These are phyloP conservation scores for Talaromyces sp. DNA, from an alignment of 2,329 filamentous ascomycete genomes.

Conservation along the genomic window DNA sequence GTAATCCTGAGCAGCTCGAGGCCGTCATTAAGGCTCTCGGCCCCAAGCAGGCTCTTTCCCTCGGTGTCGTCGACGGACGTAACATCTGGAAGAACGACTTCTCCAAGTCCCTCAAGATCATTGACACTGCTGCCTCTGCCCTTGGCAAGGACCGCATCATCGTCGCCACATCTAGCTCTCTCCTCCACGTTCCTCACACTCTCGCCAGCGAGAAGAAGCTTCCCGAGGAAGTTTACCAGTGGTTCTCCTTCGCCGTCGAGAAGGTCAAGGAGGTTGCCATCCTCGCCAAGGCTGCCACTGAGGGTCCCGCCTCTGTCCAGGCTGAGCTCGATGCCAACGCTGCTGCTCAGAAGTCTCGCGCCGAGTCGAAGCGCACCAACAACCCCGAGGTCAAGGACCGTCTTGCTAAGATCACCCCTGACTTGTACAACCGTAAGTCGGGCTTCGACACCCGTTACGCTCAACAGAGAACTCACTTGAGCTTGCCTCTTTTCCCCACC, in stretches of 20 bases:
- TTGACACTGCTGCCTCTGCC: conserved; percentile 88
- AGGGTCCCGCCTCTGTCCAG: conserved; percentile 80
- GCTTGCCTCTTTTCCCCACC: conserved; percentile 94
- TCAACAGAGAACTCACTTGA: conserved; percentile 87
- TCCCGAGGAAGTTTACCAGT: conserved; percentile 85
- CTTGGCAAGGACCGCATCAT: conserved; percentile 97
- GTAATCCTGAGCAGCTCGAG: conserved; percentile 95
- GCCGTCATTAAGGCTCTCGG: conserved; percentile 78
- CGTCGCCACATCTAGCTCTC: conserved; percentile 92
- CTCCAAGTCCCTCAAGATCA: conserved; percentile 85
- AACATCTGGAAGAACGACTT: conserved; percentile 99
- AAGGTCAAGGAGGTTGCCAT: conserved; percentile 87
- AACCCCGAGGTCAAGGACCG: conserved; percentile 96
- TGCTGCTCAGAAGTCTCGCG: conserved; percentile 86
- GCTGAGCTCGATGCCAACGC: conserved; percentile 94
- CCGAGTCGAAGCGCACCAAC: conserved; percentile 92
- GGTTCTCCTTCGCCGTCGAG: conserved; percentile 97
- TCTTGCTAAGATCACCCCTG: conserved; percentile 77
- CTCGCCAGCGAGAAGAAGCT: conserved; percentile 98
- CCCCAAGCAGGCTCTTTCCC: conserved; percentile 84
- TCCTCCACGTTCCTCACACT: conserved; percentile 97
- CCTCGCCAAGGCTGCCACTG: conserved; percentile 95
- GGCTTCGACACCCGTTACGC: conserved; percentile 79
- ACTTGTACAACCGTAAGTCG: conserved; percentile 90
- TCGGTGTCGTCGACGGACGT: conserved; percentile 94